Evolutionary conservation across 2,329 filamentous ascomycete species (phyloP), one percentile per base, ranked within the genome.

Genomic region (Allantophomopsis cytisporea): DNA sequence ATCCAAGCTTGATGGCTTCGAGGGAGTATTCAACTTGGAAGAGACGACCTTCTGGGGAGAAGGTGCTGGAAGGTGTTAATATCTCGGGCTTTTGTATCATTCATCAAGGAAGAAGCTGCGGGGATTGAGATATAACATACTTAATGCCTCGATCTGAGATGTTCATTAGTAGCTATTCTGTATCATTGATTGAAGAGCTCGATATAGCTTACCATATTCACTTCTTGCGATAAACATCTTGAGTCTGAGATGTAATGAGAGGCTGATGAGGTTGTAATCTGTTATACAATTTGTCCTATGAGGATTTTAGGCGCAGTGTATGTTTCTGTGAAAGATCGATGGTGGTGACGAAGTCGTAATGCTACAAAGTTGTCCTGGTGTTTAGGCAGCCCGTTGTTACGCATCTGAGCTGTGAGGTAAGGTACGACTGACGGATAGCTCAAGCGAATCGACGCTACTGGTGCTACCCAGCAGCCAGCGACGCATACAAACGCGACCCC

Each of bases 11-110:
- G 77, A 98, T 98, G 65, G 91, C 91, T 72, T 98, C 91, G 63
- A 98, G 83, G 44, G 91, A 96, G 78, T 98, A 98, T 82, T 98
- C 91, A 71, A 98, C 91, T 71, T 98, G 91, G 76, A 98, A 98
- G 63, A 98, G 84, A 66, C 91, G 91, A 58, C 91, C 91, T 76
- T 98, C 91, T 45, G 91, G 91, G 54, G 91, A 98, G 77, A 98
- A 98, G 75, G 91, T 98, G 76, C 84, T 93, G 60, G 43, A 42
- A 14, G n/a, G 31, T 23, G 41, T 49, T 47, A 50, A 43, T 41
- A 38, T 31, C 16, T 31, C 39, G 32, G 23, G 31, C 31, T 37
- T 47, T 43, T 42, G 41, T 46, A 28, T 28, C 23, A 10, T 12
- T 10, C 10, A 12, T 28, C 39, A 53, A 58, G 43, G 54, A 50